Evolutionary conservation across 768 basidiomycete species (phyloP).

Genomic region (Lactifluus volemus): DNA sequence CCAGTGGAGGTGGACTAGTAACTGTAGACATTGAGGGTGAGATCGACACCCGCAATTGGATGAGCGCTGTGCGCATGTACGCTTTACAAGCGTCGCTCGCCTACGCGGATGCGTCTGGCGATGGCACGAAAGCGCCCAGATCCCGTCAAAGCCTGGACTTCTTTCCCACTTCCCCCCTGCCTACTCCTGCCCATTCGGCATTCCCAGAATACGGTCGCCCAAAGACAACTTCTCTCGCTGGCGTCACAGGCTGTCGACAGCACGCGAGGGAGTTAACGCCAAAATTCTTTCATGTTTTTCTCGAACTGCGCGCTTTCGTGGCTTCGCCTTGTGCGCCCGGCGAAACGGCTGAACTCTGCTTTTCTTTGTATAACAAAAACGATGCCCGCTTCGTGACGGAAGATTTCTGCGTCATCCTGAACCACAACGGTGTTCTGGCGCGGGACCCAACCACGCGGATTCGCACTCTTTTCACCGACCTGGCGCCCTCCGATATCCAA

Average conservation of each 20-base stretch:
- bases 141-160: conserved; percentile 36
- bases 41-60: conserved; percentile 73
- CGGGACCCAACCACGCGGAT: conserved; percentile 68
- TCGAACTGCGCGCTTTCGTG: conserved; percentile 88
- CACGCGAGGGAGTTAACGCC: conserved; percentile 36
- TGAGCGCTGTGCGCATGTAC: conserved; percentile 86
- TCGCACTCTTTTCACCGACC: conserved; percentile 82
- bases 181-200: conserved; percentile 59
- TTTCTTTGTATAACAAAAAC: conserved; percentile 83
- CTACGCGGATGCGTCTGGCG: conserved; percentile 45
- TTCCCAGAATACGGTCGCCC: conserved; percentile 51
- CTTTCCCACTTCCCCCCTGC: conserved; percentile 38
- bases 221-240: conserved; percentile 27
- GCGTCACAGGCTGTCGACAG: conserved; percentile 28
- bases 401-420: conserved; percentile 83
- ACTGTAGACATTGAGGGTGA: conserved; percentile 86
- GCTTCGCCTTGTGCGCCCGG: conserved; percentile 85
- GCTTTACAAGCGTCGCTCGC: conserved; percentile 80
- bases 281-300: conserved; percentile 83
- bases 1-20: conserved; percentile 82
- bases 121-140: conserved; percentile 30
- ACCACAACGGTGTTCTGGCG: conserved; percentile 85
- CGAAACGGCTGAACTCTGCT: conserved; percentile 88
- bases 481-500: conserved; percentile 78
- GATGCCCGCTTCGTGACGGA: conserved; percentile 86